These are phyloP conservation scores for Elongisporangium senticosum DNA, from an alignment of 352 stramenopile genomes.

Conservation along the genomic window DNA sequence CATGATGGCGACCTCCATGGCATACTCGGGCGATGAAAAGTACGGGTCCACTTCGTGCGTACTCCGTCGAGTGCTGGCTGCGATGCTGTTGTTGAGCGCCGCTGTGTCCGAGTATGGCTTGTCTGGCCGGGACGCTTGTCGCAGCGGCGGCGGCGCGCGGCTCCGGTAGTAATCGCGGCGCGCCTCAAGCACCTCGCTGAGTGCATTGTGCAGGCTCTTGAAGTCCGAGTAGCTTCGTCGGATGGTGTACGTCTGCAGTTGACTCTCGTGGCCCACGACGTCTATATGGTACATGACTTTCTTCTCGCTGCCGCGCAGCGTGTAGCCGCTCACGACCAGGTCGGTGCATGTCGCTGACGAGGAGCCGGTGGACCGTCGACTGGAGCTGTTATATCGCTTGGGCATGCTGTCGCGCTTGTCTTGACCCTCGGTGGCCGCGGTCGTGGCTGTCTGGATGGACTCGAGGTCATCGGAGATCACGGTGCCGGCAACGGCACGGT, in stretches of 20 bases:
- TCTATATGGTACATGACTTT: constrained; percentile 88
- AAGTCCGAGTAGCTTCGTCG: constrained; percentile 74
- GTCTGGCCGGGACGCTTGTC: constrained; percentile 6
- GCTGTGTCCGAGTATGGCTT: neutral
- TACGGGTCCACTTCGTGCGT: constrained; percentile 23
- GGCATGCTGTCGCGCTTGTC: neutral
- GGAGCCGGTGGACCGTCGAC: constrained; percentile 36
- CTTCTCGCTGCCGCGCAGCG: constrained; percentile 60
- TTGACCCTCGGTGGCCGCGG: neutral
- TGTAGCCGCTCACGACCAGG: constrained; percentile 68
- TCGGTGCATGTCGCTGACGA: constrained; percentile 34
- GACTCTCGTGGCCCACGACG: constrained; percentile 67
- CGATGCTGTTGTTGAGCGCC: constrained; percentile 2
- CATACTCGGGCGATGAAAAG: constrained; percentile 41
- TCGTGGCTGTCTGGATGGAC: constrained; percentile 12
- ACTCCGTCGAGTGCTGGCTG: constrained; percentile 3
- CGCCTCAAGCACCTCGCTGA: constrained; percentile 53
- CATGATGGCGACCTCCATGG: constrained; percentile 45
- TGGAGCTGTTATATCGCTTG: constrained; percentile 23
- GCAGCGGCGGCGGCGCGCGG: constrained; percentile 13
- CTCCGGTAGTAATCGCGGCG: constrained; percentile 51
- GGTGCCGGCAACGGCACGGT: constrained; percentile 1
- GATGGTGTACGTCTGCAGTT: constrained; percentile 84
- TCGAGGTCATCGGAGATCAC: constrained; percentile 21
- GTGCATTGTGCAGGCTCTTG: constrained; percentile 69